phyloP scores from a whole-genome alignment of 2,329 filamentous ascomycete genomes.

The Phyllosticta citriasiana region DNA sequence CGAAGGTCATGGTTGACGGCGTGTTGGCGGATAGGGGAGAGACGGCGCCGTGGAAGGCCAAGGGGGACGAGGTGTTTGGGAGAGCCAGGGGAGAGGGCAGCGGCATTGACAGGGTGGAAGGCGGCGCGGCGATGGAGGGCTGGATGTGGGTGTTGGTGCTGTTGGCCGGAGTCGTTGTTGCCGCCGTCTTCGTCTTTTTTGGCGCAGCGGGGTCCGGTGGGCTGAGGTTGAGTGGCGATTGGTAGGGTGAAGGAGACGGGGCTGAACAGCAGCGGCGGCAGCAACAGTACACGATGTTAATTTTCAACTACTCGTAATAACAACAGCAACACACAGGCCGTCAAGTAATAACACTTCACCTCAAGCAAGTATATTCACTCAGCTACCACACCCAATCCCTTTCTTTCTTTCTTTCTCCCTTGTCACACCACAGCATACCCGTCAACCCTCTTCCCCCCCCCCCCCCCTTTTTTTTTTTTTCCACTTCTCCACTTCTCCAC shows the following conservation, averaged over 20 bases:
- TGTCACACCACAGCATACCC: no score
- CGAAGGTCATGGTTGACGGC: conserved; percentile 51
- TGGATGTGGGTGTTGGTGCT: conserved; percentile 12
- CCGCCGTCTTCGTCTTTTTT: conserved; percentile 5
- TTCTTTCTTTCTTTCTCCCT: no score
- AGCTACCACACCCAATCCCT: no score
- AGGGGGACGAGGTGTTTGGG: conserved; percentile 12
- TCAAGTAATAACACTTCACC: no score
- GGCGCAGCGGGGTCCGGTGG: not conserved
- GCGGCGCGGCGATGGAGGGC: conserved; percentile 13
- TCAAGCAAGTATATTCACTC: no score
- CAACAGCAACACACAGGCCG: no score
- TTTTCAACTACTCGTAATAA: no score
- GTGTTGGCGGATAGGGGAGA: conserved; percentile 34
- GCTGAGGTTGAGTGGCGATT: conserved; percentile 10
- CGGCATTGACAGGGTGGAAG: conserved; percentile 15
- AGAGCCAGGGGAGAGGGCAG: conserved; percentile 11
- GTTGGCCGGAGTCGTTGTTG: conserved; percentile 7
- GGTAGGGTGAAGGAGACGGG: not conserved
- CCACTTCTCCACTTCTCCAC: no score
- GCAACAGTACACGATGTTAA: no score
- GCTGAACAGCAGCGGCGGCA: no score
- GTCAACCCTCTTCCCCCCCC: no score
- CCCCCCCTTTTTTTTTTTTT: no score
- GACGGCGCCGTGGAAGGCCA: conserved; percentile 30